Percentiles rank a stretch among this genome's conserved stretches.
phyloP scores from a whole-genome alignment of 2,329 filamentous ascomycete genomes.

The Fusarium hainanense region DNA sequence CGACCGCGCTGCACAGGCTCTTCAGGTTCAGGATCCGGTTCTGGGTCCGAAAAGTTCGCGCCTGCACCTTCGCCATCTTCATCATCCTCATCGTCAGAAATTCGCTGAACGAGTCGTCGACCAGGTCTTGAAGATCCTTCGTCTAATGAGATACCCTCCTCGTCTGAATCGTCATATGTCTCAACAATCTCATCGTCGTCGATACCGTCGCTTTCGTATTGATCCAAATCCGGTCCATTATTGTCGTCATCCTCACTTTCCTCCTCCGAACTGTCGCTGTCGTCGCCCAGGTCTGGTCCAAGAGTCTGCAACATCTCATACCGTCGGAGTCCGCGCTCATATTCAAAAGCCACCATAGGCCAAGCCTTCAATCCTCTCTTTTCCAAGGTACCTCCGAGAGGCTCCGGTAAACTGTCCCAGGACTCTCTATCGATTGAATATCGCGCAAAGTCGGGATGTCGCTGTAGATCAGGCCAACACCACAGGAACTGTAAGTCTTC shows the following conservation, averaged over 20 bases:
- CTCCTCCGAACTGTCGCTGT: slow-evolving; percentile 25
- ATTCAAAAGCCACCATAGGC: slow-evolving; percentile 50
- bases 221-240: slow-evolving; percentile 39
- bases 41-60: slow-evolving; percentile 49
- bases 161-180: slow-evolving; percentile 41
- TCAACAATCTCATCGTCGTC: slow-evolving; percentile 51
- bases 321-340: slow-evolving; percentile 19
- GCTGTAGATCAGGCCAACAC: slow-evolving; percentile 51
- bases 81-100: slow-evolving; percentile 30
- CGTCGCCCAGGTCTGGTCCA: slow-evolving; percentile 13
- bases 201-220: slow-evolving; percentile 56
- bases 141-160: slow-evolving; percentile 41
- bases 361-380: slow-evolving; percentile 38
- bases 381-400: slow-evolving; percentile 5
- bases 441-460: slow-evolving; percentile 47
- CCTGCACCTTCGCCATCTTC: slow-evolving; percentile 18
- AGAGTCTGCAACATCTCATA: slow-evolving; percentile 33
- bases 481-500: slow-evolving; percentile 44
- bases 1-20: slow-evolving; percentile 25
- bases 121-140: not conserved
- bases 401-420: slow-evolving; percentile 1
- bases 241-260: slow-evolving; percentile 22
- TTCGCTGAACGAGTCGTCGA: slow-evolving; percentile 7
- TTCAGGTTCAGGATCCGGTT: slow-evolving; percentile 39
- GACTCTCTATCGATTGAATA: slow-evolving; percentile 36